Evolutionary conservation across 2,329 filamentous ascomycete genomes (phyloP).

Genomic region (Nemania diffusa): DNA sequence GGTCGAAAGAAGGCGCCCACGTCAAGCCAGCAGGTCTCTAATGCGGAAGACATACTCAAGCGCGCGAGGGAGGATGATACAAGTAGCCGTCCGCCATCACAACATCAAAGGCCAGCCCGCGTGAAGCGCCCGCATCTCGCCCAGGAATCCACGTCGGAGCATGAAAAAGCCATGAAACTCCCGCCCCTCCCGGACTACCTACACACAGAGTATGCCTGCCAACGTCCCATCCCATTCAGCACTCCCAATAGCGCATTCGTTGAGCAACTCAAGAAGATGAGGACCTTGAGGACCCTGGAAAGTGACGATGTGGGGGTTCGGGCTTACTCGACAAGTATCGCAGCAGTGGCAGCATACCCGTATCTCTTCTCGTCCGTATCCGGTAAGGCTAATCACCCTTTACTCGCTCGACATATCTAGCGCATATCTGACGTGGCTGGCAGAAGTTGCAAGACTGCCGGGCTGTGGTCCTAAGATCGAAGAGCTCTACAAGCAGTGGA

Average conservation of each 20-base stretch:
- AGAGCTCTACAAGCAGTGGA: conserved; percentile 80
- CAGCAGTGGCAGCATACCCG: conserved; percentile 84
- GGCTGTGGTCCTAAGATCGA: conserved; percentile 86
- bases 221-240: conserved; percentile 76
- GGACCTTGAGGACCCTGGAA: conserved; percentile 74
- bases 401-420: conserved; percentile 50
- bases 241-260: conserved; percentile 82
- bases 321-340: conserved; percentile 89
- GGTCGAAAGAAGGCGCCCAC: conserved; percentile 52
- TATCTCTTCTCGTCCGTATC: conserved; percentile 54
- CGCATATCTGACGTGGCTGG: conserved; percentile 16
- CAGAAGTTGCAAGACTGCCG: conserved; percentile 70
- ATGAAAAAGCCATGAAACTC: conserved; percentile 67
- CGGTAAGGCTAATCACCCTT: conserved; percentile 52
- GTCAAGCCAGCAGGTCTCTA: conserved; percentile 32
- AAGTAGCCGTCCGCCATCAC: conserved; percentile 32
- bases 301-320: conserved; percentile 82
- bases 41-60: conserved; percentile 46
- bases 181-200: conserved; percentile 76
- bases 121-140: conserved; percentile 58
- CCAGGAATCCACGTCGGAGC: conserved; percentile 80
- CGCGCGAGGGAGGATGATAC: conserved; percentile 46
- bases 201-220: conserved; percentile 78
- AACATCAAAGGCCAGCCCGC: conserved; percentile 47
- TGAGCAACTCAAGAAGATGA: conserved; percentile 76